Evolutionary conservation across 139 green algal species (phyloP).

Genomic region (Asterochloris erici): DNA sequence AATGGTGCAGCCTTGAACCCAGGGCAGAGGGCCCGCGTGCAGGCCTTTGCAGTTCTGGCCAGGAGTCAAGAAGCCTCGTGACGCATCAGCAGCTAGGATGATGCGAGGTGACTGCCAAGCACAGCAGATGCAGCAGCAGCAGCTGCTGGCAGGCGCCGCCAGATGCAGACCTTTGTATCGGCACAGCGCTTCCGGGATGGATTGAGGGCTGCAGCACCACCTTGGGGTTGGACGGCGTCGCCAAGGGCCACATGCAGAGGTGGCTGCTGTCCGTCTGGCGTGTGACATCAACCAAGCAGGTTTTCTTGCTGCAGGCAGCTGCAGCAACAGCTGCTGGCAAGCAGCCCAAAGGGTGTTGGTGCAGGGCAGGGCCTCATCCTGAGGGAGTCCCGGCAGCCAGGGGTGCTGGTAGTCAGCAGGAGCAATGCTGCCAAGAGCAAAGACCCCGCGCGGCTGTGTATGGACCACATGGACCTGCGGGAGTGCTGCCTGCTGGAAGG

Average conservation of each 20-base stretch:
- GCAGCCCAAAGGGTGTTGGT: neutral
- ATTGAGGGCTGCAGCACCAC: neutral
- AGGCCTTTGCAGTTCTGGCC: too few relatives aligned
- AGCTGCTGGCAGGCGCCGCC: neutral
- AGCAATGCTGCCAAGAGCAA: neutral
- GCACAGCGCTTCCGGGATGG: neutral
- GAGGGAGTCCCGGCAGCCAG: neutral
- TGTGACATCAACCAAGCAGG: neutral
- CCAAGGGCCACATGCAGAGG: neutral
- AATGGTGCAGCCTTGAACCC: too few relatives aligned
- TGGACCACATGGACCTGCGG: slow-evolving; percentile 23
- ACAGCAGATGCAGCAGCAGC: neutral
- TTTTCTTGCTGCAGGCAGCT: neutral
- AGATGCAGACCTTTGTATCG: too few relatives aligned
- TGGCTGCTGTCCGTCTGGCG: neutral
- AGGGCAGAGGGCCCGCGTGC: too few relatives aligned
- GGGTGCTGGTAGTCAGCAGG: slow-evolving; percentile 1
- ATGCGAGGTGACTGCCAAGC: too few relatives aligned
- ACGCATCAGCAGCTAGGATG: too few relatives aligned
- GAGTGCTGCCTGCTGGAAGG: slow-evolving; percentile 24
- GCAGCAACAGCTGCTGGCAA: neutral
- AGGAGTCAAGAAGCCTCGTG: too few relatives aligned
- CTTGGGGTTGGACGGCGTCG: neutral
- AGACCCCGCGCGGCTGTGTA: neutral
- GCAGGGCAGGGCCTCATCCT: neutral